Percentiles rank a stretch among this genome's conserved stretches.
These are phyloP conservation scores for barley (Hordeum vulgare) DNA, from an alignment of 176 grass and related monocot species.

Conservation along the genomic window MorexV3_pseudomolecules_assembly NC_058520.1:488053046-488053545, in stretches of 20 bases:
- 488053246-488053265: too few relatives aligned
- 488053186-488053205: background rate
- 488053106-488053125: too few relatives aligned
- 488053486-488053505: slow-evolving; percentile 31
- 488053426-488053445: background rate
- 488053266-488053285: background rate
- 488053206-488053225: background rate
- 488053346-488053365: background rate
- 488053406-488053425: background rate
- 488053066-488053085: too few relatives aligned
- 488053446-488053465: background rate
- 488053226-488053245: background rate
- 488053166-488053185: background rate
- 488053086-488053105: too few relatives aligned
- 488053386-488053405: background rate
- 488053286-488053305: background rate
- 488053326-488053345: background rate
- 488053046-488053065: too few relatives aligned
- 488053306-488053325: background rate
- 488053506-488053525: slow-evolving; percentile 28
- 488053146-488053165: too few relatives aligned
- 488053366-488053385: background rate
- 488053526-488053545: slow-evolving; percentile 33
- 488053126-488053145: too few relatives aligned
- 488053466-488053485: background rate